Evolutionary conservation across 495 filamentous ascomycete genomes (phyloP), one percentile per base, ranked within the genome.

Genomic region (Neurospora sp.): DNA sequence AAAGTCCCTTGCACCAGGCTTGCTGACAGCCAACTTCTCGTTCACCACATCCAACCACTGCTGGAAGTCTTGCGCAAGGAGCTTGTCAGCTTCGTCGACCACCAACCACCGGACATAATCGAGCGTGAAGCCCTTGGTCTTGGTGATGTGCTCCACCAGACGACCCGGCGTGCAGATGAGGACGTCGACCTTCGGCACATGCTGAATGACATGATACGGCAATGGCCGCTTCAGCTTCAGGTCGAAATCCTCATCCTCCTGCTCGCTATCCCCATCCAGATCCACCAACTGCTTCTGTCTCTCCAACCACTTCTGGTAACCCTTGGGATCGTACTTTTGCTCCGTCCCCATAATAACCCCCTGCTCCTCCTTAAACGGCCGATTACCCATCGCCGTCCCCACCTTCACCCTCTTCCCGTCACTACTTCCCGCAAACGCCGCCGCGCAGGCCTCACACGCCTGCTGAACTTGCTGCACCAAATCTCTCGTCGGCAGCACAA

Each of bases 91-190:
- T 83, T 99, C 96, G 78, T 99, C 96, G 39, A 98, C 92, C 24
- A 97, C 89, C 24, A 95, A 85, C 94, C 93, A 98, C 75, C 90
- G 87, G 7, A 96, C 85, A 81, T 91, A 87, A 40, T 90, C 85
- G 69, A 94, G 84, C 4, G 85, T 89, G 77, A 97, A 97, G 3
- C 95, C 92, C 13, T 88, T 88, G 4, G 96, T 97, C 74, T 90
- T 88, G 72, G 90, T 89, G 71, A 98, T 85, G 82, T 99, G 93
- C 78, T 98, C 94, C 34, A 99, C 93, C 10, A 99, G 86, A 62
- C 96, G 88, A 73, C 96, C 96, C 1, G 96, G 96, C 0, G 96
- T 99, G 78, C 91, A 94, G 42, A 99, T 92, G 15, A 99, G 88
- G 72, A 99, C 88, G 78, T 98, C 93, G 17, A 97, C 89, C 71